Evolutionary conservation across 345 rosid species (phyloP), one percentile per base, ranked within the genome.

Genomic region (Cardamine chenopodiifolia): DNA sequence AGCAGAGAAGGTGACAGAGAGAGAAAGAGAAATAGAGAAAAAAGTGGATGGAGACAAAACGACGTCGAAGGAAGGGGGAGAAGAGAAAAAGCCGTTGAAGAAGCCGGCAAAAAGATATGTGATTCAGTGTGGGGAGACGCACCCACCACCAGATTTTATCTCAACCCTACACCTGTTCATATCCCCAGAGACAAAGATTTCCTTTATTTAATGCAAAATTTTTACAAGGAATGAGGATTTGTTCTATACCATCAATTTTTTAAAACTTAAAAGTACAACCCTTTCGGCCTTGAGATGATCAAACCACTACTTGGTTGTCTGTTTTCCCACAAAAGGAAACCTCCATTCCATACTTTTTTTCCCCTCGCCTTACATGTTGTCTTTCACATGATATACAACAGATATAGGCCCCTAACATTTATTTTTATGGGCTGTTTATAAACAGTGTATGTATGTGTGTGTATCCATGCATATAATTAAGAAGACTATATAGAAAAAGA

Each of bases 21-120:
- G 60, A 23, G 15, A 49, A 1, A 23, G 10, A 35, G 1, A 56
- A 39, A 63, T 3, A 58, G 23, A 47, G 22, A 1, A 8, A 50
- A 66, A 37, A 14, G 68, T 9, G 68, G 22, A 73, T 55, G 79
- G 65, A 71, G 75, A 70, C 71, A 76, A 76, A 76, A 76, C 75
- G 80, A 76, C 80, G 75, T 69, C 79, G 80, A 55, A 68, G 79
- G 79, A 60, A 20, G 77, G 44, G 62, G 40, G 20, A 55, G 59
- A 48, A 76, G 65, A 28, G 80, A 54, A 76, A 76, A 76, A 76
- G 80, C 75, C 80, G 80, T 76, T 63, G 80, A 76, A 76, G 80
- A 76, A 45, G 80, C 80, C 80, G 80, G 80, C 80, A 70, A 76
- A 76, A 76, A 76, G 80, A 63, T 76, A 70, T 76, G 75, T 73